Conservation (phyloP, 441 rosid genomes). For the Macaranga tanarius region DNA sequence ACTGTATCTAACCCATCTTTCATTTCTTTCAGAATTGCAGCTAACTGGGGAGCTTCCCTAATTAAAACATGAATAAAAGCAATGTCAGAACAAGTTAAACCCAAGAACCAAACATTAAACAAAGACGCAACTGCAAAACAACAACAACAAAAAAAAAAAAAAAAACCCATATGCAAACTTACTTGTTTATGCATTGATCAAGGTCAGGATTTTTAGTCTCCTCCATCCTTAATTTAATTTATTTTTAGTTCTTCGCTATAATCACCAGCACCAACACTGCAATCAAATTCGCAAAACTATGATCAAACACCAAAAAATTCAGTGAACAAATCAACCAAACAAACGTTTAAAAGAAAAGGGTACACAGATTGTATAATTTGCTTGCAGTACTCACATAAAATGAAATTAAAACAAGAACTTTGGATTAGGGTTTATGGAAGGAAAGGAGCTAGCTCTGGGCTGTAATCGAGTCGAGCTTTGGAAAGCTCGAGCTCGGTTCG, state of each 20-base stretch:
- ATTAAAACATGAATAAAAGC: constrained; percentile 12
- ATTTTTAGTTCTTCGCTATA: not conserved
- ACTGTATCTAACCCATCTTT: constrained; percentile 69
- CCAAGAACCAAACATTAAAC: not conserved
- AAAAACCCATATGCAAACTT: not conserved
- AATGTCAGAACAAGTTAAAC: not conserved
- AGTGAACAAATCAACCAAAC: not conserved
- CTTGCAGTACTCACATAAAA: not conserved
- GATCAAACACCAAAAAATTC: not conserved
- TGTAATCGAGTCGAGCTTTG: too few species aligned
- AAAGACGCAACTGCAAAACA: not conserved
- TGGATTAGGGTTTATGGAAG: not conserved
- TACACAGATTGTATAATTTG: not conserved
- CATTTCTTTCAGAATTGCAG: constrained; percentile 63
- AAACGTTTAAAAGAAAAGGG: not conserved
- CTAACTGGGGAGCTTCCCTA: constrained; percentile 72
- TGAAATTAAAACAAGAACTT: too few species aligned
- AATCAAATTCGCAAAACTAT: not conserved
- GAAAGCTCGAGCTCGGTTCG: too few species aligned
- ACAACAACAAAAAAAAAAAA: not conserved
- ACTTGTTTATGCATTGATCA: constrained; percentile 29
- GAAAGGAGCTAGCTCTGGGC: too few species aligned
- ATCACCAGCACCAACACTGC: not conserved
- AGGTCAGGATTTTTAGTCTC: constrained; percentile 7
- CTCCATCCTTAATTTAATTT: constrained; percentile 26